A percentile compares a stretch with the other conserved stretches of the same genome.
Conservation (phyloP, 2,329 filamentous ascomycete species). For the Paraconiothyrium sp. region DNA sequence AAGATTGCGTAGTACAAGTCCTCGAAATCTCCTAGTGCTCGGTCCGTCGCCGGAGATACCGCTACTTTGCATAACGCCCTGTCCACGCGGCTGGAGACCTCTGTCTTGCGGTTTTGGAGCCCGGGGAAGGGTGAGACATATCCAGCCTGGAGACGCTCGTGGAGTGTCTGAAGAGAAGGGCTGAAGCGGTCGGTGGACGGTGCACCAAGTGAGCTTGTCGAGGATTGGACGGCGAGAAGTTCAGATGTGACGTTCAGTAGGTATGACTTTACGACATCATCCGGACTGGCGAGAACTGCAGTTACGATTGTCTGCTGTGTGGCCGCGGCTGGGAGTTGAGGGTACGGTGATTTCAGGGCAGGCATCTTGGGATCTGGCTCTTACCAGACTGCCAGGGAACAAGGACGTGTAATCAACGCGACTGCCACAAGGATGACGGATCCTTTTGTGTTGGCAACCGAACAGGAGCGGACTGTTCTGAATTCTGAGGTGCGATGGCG, state of each 20-base stretch:
- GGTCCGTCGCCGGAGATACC: conserved; percentile 64
- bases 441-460: no score
- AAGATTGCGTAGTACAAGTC: conserved; percentile 45
- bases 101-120: conserved; percentile 22
- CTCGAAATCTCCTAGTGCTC: conserved; percentile 44
- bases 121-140: conserved; percentile 28
- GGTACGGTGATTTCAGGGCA: background rate
- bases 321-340: conserved; percentile 21
- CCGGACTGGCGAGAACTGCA: conserved; percentile 15
- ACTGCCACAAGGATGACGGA: background rate
- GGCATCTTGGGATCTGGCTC: background rate
- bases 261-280: conserved; percentile 24
- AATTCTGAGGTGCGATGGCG: background rate
- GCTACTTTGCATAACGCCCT: conserved; percentile 61
- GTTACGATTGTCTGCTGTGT: conserved; percentile 26
- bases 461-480: background rate
- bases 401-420: background rate
- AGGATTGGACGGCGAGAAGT: conserved; percentile 26
- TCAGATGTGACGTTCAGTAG: conserved; percentile 25
- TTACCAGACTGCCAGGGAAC: background rate
- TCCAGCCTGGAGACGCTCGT: conserved; percentile 48
- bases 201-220: conserved; percentile 23
- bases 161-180: conserved; percentile 38
- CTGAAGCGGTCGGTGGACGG: conserved; percentile 30
- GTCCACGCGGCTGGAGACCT: conserved; percentile 5